Evolutionary conservation across 202 grass and related monocot genomes (phyloP).

Genomic region (Sporobolus alterniflorus): DNA sequence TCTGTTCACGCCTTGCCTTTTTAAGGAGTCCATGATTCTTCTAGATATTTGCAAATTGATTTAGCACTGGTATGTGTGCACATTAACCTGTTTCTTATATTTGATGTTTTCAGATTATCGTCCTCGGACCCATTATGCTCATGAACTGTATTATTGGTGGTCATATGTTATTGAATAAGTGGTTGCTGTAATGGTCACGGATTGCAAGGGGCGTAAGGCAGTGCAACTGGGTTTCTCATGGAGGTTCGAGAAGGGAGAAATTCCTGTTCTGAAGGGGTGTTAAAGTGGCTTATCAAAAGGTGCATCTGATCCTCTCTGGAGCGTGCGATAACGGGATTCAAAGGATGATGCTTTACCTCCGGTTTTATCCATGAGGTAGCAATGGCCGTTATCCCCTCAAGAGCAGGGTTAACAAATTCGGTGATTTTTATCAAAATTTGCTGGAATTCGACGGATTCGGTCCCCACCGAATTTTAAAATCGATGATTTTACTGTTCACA

Average conservation of each 20-base stretch:
- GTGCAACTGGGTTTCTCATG: neutral
- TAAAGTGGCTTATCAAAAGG: too few relatives aligned
- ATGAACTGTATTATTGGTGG: neutral
- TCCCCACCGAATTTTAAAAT: too few relatives aligned
- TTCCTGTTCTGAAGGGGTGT: too few relatives aligned
- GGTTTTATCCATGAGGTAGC: too few relatives aligned
- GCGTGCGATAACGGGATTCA: too few relatives aligned
- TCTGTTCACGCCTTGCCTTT: slow-evolving; percentile 41
- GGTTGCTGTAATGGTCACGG: neutral
- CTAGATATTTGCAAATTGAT: slow-evolving; percentile 37
- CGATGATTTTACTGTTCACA: too few relatives aligned
- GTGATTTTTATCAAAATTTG: too few relatives aligned
- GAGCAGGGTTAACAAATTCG: too few relatives aligned
- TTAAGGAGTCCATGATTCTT: slow-evolving; percentile 30
- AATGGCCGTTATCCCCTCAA: too few relatives aligned
- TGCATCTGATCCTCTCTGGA: too few relatives aligned
- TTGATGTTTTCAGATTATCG: neutral
- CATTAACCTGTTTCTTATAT: slow-evolving; percentile 24
- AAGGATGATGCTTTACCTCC: too few relatives aligned
- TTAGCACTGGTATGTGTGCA: neutral
- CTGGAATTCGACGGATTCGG: too few relatives aligned
- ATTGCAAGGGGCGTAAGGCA: neutral
- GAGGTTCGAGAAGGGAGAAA: slow-evolving; percentile 6
- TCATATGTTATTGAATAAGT: neutral
- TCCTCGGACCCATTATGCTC: neutral